Evolutionary conservation across 2,329 filamentous ascomycete species (phyloP), one percentile per base, ranked within the genome.

Genomic region (Pyricularia grisea): DNA sequence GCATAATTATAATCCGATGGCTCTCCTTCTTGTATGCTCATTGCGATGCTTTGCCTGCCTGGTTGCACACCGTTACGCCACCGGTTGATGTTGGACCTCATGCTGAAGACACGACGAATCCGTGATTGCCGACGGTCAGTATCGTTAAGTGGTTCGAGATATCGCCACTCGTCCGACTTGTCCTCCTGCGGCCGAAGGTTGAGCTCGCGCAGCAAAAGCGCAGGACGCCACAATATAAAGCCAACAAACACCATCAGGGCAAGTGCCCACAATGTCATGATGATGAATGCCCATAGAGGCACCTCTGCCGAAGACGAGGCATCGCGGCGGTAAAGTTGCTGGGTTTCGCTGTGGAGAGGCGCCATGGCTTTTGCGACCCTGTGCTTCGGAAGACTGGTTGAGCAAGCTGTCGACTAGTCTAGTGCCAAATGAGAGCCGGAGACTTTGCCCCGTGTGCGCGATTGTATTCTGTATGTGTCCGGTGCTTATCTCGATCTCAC

Each of bases 271-370:
- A 33, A 9, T 4, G 66, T 67, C 66, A 67, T 67, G 50, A 67
- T 58, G 66, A 67, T 20, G 28, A 67, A 67, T 50, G 66, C 66
- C 66, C 66, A 67, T 3, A 67, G 50, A 14, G 66, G 66, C 42
- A 67, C 66, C 4, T 67, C 66, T 28, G 64, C 31, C 2, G 64
- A 42, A 12, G 31, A 25, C 9, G 63, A 33, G 31, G 64, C 64
- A 66, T 66, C 64, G 31, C 64, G 64, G n/a, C 30, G 30, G n/a
- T 50, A 11, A 50, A n/a, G 42, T 20, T 50, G 14, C 17, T 50
- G 42, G 17, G 42, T 50, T 50, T 50, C 42, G 42, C 42, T 50
- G 42, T n/a, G 42, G 42, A 50, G 17, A 50, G 42, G 42, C 42
- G 20, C 42, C 42, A 50, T 33, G 31, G 7, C 7, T 33, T 33